Evolutionary conservation across 2,329 filamentous ascomycete genomes (phyloP).

Genomic region (Epichloe gansuensis): DNA sequence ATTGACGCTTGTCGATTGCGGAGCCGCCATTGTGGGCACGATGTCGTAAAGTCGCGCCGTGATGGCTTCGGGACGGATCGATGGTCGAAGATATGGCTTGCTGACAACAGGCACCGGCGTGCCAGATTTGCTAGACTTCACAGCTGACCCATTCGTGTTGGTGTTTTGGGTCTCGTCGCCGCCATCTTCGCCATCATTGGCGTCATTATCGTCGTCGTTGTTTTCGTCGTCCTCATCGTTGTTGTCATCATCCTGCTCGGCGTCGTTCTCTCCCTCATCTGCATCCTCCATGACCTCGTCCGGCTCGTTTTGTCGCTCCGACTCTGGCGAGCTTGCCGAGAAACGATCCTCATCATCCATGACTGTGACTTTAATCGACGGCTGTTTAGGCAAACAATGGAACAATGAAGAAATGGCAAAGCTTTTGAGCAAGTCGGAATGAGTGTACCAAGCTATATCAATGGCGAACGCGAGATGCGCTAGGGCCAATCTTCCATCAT

Average conservation of each 20-base stretch:
- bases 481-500: neutral
- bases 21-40: constrained; percentile 90
- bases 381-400: too few relatives aligned
- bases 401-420: neutral
- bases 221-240: constrained; percentile 24
- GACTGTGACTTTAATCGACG: neutral
- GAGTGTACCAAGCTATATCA: too few relatives aligned
- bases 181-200: constrained; percentile 30
- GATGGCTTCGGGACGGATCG: constrained; percentile 65
- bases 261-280: constrained; percentile 27
- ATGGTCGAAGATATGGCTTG: constrained; percentile 33
- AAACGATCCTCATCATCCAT: constrained; percentile 24
- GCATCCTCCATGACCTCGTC: constrained; percentile 47
- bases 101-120: constrained; percentile 14
- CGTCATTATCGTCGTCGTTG: constrained; percentile 24
- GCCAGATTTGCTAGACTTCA: constrained; percentile 14
- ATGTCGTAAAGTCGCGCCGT: constrained; percentile 82
- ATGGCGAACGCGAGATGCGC: neutral
- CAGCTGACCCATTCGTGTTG: constrained; percentile 7
- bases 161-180: constrained; percentile 15
- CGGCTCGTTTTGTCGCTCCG: constrained; percentile 31
- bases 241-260: constrained; percentile 26
- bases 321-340: constrained; percentile 20
- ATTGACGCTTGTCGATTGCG: constrained; percentile 92
- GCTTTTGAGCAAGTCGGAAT: neutral